phyloP scores from a whole-genome alignment of 257 asterid species.

The Catharanthus roseus region DNA sequence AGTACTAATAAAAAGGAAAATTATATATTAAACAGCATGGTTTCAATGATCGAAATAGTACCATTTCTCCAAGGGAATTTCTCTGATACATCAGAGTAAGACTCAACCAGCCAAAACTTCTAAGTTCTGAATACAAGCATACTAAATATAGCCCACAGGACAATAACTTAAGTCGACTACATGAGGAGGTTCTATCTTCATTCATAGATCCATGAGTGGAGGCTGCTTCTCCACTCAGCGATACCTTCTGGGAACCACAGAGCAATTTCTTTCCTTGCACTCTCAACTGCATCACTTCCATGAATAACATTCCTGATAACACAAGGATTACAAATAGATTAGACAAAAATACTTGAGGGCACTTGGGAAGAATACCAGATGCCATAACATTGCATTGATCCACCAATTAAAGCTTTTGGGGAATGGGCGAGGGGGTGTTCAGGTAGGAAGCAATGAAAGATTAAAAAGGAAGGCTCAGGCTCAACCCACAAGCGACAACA shows the following conservation, averaged over 20 bases:
- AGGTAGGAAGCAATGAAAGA: no score
- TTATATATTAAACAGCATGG: neutral
- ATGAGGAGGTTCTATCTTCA: constrained; percentile 18
- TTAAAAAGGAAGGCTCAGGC: neutral
- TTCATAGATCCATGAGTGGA: constrained; percentile 85
- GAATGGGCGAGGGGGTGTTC: no score
- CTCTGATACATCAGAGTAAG: neutral
- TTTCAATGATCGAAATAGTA: neutral
- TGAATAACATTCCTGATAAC: constrained; percentile 80
- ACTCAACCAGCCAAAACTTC: constrained; percentile 17
- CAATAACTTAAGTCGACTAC: neutral
- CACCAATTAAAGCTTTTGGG: no score
- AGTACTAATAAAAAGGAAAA: neutral
- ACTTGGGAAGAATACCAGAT: no score
- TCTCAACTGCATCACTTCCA: constrained; percentile 91
- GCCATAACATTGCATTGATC: neutral
- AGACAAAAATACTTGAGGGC: neutral
- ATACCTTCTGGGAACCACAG: constrained; percentile 98
- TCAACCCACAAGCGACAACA: neutral
- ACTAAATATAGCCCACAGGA: neutral
- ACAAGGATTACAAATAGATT: constrained; percentile 1
- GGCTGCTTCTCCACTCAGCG: constrained; percentile 83
- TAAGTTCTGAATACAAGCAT: constrained; percentile 11
- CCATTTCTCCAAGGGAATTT: neutral
- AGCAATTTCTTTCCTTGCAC: constrained; percentile 81